Evolutionary conservation across 1,284 basidiomycete species (phyloP).

Genomic region (Malassezia obtusa): DNA sequence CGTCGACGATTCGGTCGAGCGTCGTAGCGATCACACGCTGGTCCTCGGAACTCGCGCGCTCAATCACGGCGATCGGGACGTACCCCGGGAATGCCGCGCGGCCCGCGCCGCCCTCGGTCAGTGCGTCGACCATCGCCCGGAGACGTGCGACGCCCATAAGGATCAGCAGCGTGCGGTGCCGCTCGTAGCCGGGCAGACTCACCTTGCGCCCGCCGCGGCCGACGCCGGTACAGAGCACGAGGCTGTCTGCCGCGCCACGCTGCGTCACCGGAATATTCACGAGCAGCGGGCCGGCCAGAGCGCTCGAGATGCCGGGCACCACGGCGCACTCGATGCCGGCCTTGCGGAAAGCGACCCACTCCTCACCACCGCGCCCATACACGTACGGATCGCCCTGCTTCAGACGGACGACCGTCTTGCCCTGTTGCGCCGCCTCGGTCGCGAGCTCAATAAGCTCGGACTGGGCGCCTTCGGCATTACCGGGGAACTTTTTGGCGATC

Average conservation of each 20-base stretch:
- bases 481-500: constrained; percentile 93
- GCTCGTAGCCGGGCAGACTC: constrained; percentile 72
- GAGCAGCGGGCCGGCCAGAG: constrained; percentile 77
- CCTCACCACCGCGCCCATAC: constrained; percentile 87
- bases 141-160: constrained; percentile 92
- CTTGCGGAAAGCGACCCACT: constrained; percentile 77
- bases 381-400: constrained; percentile 96
- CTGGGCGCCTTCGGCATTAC: constrained; percentile 89
- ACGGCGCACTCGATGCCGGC: constrained; percentile 73
- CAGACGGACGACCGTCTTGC: constrained; percentile 76
- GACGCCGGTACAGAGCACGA: constrained; percentile 85
- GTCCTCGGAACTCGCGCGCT: constrained; percentile 81
- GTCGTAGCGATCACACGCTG: constrained; percentile 77
- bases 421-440: constrained; percentile 65
- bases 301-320: constrained; percentile 79
- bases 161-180: constrained; percentile 67
- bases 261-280: constrained; percentile 88
- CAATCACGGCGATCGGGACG: constrained; percentile 81
- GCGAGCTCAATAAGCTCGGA: constrained; percentile 85
- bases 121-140: constrained; percentile 60
- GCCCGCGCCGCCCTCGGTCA: constrained; percentile 45
- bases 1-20: constrained; percentile 61
- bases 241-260: constrained; percentile 77
- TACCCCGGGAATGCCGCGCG: constrained; percentile 64
- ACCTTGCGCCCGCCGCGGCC: constrained; percentile 77